Evolutionary conservation across 805 yeast genomes (phyloP).

Genomic region (Yarrowia divulgata): DNA sequence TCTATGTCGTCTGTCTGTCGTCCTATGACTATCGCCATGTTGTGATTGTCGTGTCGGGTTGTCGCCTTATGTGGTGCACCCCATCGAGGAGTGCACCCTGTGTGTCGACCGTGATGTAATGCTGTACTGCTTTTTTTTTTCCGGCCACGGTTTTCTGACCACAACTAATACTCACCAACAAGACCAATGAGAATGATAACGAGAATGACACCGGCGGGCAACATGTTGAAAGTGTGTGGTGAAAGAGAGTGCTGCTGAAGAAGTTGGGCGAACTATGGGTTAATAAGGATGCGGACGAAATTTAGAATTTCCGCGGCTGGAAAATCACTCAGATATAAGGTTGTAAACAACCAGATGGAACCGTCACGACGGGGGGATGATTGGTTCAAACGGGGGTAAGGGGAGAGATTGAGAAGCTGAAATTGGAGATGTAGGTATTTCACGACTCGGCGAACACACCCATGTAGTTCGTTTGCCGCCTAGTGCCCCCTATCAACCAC

Average conservation of each 20-base stretch:
- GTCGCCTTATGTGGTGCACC: too few species aligned
- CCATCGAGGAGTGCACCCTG: too few species aligned
- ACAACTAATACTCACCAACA: slow-evolving; percentile 49
- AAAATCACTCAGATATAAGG: slow-evolving; percentile 39
- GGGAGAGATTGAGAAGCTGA: neutral
- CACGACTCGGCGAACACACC: neutral
- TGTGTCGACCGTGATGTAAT: neutral
- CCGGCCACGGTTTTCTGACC: too few species aligned
- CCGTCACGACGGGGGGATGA: neutral
- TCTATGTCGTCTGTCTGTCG: too few species aligned
- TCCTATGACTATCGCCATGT: neutral
- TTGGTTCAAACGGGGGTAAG: neutral
- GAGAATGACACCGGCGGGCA: slow-evolving; percentile 77
- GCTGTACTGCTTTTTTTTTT: neutral
- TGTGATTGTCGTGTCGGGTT: too few species aligned
- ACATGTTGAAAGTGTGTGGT: slow-evolving; percentile 53
- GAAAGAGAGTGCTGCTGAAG: slow-evolving; percentile 28
- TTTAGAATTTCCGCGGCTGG: slow-evolving; percentile 34
- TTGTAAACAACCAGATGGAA: slow-evolving; percentile 35
- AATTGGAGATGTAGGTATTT: neutral
- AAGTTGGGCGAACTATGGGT: slow-evolving; percentile 39
- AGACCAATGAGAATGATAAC: slow-evolving; percentile 58
- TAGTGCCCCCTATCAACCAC: neutral
- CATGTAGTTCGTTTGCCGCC: neutral
- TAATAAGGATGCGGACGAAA: slow-evolving; percentile 37